Percentiles rank a stretch among this genome's conserved stretches.
These are phyloP conservation scores for Boletus vinaceobasis DNA, from an alignment of 768 basidiomycete species.

Conservation along the genomic window DNA sequence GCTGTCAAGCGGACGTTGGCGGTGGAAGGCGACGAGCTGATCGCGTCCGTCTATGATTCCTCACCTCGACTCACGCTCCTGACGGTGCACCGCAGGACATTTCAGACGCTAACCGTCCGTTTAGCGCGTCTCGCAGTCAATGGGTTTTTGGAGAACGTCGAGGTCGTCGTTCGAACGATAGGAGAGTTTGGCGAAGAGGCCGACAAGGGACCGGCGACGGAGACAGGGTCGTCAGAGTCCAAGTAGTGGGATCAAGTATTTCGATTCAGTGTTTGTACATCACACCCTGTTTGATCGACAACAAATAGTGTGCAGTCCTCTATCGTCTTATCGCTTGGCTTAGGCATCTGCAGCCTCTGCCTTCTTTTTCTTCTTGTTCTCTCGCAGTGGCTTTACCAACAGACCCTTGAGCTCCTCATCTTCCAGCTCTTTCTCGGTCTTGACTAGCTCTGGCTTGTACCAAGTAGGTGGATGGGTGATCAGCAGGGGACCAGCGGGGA, in stretches of 20 bases:
- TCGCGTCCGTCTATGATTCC: conserved; percentile 57
- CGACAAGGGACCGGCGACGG: conserved; percentile 17
- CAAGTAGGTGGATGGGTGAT: conserved; percentile 86
- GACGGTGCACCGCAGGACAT: conserved; percentile 45
- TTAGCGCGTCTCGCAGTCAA: conserved; percentile 83
- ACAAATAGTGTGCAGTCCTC: conserved; percentile 16
- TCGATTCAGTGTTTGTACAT: conserved; percentile 14
- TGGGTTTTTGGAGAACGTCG: conserved; percentile 85
- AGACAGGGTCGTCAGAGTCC: conserved; percentile 1
- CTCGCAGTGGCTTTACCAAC: conserved; percentile 75
- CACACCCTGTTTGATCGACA: conserved; percentile 13
- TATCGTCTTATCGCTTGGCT: conserved; percentile 24
- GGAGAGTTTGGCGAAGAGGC: conserved; percentile 76
- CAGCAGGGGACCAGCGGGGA: conserved; percentile 82
- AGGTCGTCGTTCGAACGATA: conserved; percentile 80
- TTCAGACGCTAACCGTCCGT: conserved; percentile 76
- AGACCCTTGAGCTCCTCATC: conserved; percentile 83
- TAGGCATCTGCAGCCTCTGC: conserved; percentile 46
- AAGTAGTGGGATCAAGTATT: conserved; percentile 4
- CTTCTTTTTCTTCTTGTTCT: conserved; percentile 91
- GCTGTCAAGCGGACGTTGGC: conserved; percentile 71
- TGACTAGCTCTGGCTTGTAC: conserved; percentile 91
- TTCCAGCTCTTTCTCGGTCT: conserved; percentile 84
- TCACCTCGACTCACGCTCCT: neutral
- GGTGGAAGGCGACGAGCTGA: conserved; percentile 63